These are phyloP conservation scores for Ophiostoma perfectum DNA, from an alignment of 2,329 filamentous ascomycete species.

Conservation along the genomic window DNA sequence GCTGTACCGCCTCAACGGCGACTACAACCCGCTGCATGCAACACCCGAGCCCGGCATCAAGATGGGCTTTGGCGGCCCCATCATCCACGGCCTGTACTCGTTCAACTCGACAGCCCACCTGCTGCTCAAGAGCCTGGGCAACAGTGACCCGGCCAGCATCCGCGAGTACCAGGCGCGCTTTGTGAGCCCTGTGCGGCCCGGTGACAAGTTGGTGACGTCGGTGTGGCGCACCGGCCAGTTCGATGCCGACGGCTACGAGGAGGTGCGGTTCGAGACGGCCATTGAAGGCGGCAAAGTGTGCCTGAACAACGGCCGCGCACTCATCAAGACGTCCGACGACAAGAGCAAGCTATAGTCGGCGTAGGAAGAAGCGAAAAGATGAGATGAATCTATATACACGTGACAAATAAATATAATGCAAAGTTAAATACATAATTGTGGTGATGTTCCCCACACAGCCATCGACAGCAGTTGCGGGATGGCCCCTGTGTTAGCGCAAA, in stretches of 20 bases:
- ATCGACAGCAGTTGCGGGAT: background rate
- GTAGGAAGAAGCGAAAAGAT: background rate
- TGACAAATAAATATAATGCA: conserved; percentile 15
- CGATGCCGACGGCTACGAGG: conserved; percentile 76
- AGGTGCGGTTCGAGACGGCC: conserved; percentile 72
- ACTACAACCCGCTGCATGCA: conserved; percentile 91
- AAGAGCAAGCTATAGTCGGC: conserved; percentile 57
- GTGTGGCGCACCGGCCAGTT: conserved; percentile 77
- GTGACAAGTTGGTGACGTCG: conserved; percentile 73
- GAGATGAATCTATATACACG: background rate
- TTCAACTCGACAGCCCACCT: conserved; percentile 77
- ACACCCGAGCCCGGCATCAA: conserved; percentile 76
- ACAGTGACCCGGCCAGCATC: conserved; percentile 71
- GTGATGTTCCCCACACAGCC: conserved; percentile 8
- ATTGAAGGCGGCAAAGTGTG: conserved; percentile 79
- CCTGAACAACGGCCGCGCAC: conserved; percentile 76
- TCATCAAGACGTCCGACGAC: conserved; percentile 60
- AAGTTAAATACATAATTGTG: background rate
- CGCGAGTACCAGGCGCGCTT: conserved; percentile 87
- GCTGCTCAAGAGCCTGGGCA: conserved; percentile 67
- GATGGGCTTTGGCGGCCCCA: conserved; percentile 87
- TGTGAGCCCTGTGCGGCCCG: conserved; percentile 75
- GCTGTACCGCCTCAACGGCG: conserved; percentile 80
- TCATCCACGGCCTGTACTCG: conserved; percentile 83
- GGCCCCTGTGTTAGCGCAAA: background rate